phyloP scores from a whole-genome alignment of 2,329 filamentous ascomycete genomes.

The Fusarium dlaminii region DNA sequence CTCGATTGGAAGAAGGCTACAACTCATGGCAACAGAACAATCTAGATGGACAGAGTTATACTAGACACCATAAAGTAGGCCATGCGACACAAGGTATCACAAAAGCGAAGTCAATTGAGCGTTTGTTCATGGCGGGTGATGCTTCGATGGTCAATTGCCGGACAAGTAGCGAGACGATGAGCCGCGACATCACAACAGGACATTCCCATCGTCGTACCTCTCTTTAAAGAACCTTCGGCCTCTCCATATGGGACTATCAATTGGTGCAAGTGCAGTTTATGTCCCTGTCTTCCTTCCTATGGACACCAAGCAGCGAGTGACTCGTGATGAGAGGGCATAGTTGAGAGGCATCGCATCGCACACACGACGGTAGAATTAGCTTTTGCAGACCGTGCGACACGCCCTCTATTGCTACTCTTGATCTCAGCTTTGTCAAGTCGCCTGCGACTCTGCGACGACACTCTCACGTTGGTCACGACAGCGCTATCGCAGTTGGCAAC shows the following conservation, averaged over 20 bases:
- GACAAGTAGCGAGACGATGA: rapidly evolving
- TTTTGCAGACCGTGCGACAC: rapidly evolving
- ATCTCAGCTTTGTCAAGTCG: too few relatives aligned
- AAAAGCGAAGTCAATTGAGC: neutral
- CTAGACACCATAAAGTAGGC: rapidly evolving
- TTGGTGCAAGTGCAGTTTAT: rapidly evolving
- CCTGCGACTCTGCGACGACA: neutral
- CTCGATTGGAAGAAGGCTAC: neutral
- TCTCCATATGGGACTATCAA: rapidly evolving
- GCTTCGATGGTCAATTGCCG: neutral
- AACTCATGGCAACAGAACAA: too few relatives aligned
- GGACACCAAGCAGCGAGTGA: neutral
- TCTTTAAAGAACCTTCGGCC: rapidly evolving
- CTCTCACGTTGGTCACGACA: neutral
- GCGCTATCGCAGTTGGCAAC: neutral
- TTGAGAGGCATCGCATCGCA: neutral
- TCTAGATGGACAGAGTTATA: rapidly evolving
- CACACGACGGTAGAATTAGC: neutral
- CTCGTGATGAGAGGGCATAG: neutral
- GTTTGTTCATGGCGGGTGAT: neutral
- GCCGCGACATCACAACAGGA: too few relatives aligned
- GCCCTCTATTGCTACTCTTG: rapidly evolving
- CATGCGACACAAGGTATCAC: rapidly evolving
- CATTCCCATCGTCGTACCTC: rapidly evolving
- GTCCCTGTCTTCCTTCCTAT: neutral